Conservation (phyloP, 176 grass and related monocot genomes). For the Secale cereale region DNA sequence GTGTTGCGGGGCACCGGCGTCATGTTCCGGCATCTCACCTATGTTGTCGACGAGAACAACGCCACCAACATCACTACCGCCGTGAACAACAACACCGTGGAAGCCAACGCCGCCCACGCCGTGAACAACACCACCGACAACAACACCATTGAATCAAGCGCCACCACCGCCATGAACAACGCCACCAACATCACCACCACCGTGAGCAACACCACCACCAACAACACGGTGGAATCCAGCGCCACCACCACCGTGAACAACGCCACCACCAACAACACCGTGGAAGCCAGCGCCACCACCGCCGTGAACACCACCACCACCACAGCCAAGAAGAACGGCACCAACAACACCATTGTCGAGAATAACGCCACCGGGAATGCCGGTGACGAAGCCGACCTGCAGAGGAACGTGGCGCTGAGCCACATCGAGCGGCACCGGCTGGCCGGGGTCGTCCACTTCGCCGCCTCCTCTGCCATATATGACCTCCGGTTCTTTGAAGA, state of each 20-base stretch:
- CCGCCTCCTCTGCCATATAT: slow-evolving; percentile 5
- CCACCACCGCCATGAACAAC: not conserved
- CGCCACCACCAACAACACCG: not conserved
- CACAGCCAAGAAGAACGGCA: no score
- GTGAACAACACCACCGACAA: not conserved
- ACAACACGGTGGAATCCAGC: no score
- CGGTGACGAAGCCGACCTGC: slow-evolving; percentile 7
- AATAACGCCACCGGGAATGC: not conserved
- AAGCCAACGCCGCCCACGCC: not conserved
- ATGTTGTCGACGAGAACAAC: slow-evolving; percentile 18
- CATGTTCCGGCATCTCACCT: slow-evolving; percentile 65
- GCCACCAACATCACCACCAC: not conserved
- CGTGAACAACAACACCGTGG: not conserved
- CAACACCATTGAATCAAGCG: not conserved
- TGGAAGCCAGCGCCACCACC: not conserved
- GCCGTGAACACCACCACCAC: not conserved
- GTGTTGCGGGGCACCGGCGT: slow-evolving; percentile 35
- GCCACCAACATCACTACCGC: slow-evolving; percentile 23
- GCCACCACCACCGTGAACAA: not conserved
- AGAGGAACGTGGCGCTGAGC: slow-evolving; percentile 49
- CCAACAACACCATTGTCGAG: not conserved
- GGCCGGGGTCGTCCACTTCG: not conserved
- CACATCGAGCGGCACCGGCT: slow-evolving; percentile 53
- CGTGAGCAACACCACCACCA: slow-evolving; percentile 29
- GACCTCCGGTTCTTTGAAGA: slow-evolving; percentile 6